A percentile compares a stretch with the other conserved stretches of the same genome.
These are phyloP conservation scores for Cryptosporidium sp. DNA, from an alignment of 169 alveolate species.

Conservation along the genomic window DNA sequence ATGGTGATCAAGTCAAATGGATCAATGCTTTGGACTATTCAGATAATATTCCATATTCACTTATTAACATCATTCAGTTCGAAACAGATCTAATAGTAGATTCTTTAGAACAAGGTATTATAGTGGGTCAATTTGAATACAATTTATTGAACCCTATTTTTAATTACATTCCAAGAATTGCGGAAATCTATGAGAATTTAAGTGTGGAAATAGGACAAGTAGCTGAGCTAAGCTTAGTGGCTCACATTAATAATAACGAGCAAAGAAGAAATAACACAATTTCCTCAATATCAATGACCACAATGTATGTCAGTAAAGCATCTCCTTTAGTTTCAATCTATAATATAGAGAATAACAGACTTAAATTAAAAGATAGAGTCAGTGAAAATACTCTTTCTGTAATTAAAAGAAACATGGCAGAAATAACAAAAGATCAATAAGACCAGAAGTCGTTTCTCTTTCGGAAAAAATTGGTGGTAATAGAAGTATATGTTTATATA, in stretches of 20 bases:
- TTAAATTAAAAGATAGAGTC: conserved; percentile 1
- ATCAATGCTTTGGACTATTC: conserved; percentile 45
- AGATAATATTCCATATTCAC: conserved; percentile 47
- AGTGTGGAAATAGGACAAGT: neutral
- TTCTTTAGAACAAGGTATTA: neutral
- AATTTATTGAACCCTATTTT: conserved; percentile 36
- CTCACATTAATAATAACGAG: neutral
- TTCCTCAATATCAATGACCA: conserved; percentile 23
- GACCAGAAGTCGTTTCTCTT: neutral
- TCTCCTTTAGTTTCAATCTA: conserved; percentile 51
- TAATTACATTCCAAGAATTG: conserved; percentile 15
- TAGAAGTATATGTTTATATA: neutral
- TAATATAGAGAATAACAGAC: conserved; percentile 20
- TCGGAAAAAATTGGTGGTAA: neutral
- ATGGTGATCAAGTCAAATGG: conserved; percentile 1
- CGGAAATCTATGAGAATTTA: neutral
- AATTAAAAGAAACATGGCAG: conserved; percentile 52
- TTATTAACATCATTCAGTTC: conserved; percentile 32
- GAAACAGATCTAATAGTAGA: neutral
- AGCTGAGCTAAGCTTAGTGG: conserved; percentile 47
- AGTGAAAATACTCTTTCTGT: conserved; percentile 27
- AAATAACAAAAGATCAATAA: conserved; percentile 32
- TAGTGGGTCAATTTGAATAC: conserved; percentile 46
- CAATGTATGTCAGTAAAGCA: conserved; percentile 63
- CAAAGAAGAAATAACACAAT: neutral